phyloP scores from a whole-genome alignment of 2,329 filamentous ascomycete genomes.

The Cladophialophora bantiana region DNA sequence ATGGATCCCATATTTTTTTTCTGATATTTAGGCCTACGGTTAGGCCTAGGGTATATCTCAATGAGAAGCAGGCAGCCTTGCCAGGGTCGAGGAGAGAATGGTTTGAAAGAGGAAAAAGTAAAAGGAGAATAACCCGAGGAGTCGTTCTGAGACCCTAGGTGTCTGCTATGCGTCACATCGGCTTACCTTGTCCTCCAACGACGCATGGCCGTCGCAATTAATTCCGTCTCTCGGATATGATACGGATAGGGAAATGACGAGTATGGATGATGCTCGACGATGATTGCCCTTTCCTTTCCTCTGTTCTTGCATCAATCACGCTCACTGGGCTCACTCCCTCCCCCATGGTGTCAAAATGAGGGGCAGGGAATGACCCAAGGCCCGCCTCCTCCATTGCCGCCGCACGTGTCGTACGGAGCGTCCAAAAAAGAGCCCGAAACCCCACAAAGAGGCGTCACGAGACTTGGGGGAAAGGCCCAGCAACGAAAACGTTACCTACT shows the following conservation, averaged over 20 bases:
- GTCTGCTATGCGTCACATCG: background rate
- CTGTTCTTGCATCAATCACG: background rate
- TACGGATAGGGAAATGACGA: background rate
- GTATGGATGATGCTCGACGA: background rate
- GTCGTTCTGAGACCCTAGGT: background rate
- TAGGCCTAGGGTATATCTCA: background rate
- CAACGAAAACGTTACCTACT: background rate
- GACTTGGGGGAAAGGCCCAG: slow-evolving; percentile 7
- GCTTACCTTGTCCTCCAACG: background rate
- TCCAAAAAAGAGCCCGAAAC: background rate
- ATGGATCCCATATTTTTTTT: slow-evolving; percentile 20
- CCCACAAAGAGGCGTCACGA: slow-evolving; percentile 8
- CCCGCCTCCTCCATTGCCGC: background rate
- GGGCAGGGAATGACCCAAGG: background rate
- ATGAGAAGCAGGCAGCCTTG: background rate
- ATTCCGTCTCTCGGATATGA: slow-evolving; percentile 3
- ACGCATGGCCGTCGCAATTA: background rate
- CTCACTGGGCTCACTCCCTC: background rate
- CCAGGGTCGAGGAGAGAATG: background rate
- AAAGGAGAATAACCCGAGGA: background rate
- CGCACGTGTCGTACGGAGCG: background rate
- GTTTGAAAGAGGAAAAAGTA: background rate
- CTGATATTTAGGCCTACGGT: background rate
- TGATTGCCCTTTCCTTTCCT: background rate
- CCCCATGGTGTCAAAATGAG: background rate